phyloP scores from a whole-genome alignment of 2,329 filamentous ascomycete species.

The Rhexocercosporidium sp. region DNA sequence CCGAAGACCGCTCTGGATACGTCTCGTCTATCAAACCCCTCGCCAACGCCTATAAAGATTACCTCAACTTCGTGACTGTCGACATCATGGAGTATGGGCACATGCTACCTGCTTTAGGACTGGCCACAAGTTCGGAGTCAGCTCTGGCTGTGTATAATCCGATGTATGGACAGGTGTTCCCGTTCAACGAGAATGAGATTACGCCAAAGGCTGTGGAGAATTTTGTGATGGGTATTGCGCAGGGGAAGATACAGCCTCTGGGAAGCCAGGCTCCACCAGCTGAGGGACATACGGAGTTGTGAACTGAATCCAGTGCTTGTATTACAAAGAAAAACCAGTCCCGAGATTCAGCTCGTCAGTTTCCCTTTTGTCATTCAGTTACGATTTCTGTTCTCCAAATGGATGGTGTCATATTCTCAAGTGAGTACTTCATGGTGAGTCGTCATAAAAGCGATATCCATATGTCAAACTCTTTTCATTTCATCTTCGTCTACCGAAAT shows the following conservation, averaged over 20 bases:
- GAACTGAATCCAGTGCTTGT: not conserved
- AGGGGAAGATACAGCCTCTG: conserved; percentile 35
- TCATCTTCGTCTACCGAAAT: not conserved
- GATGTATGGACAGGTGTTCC: conserved; percentile 51
- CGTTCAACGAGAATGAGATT: conserved; percentile 42
- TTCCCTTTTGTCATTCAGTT: too few species aligned
- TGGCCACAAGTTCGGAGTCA: conserved; percentile 38
- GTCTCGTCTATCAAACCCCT: conserved; percentile 45
- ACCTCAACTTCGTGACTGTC: conserved; percentile 54
- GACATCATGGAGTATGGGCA: conserved; percentile 53
- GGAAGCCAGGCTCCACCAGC: not conserved
- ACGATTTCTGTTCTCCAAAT: too few species aligned
- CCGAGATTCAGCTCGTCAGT: too few species aligned
- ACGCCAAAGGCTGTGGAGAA: conserved; percentile 45
- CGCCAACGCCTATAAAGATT: conserved; percentile 53
- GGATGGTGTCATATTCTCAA: not conserved
- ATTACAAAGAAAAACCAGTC: too few species aligned
- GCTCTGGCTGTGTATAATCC: conserved; percentile 53
- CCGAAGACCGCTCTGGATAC: conserved; percentile 45
- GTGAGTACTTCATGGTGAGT: not conserved
- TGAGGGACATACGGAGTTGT: conserved; percentile 10
- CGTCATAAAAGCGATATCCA: not conserved
- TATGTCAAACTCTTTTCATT: not conserved
- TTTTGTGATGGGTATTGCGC: conserved; percentile 52
- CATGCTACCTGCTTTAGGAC: conserved; percentile 48